These are phyloP conservation scores for Nicotiana obtusifolia DNA, from an alignment of 257 asterid species.

Conservation along the genomic window DNA sequence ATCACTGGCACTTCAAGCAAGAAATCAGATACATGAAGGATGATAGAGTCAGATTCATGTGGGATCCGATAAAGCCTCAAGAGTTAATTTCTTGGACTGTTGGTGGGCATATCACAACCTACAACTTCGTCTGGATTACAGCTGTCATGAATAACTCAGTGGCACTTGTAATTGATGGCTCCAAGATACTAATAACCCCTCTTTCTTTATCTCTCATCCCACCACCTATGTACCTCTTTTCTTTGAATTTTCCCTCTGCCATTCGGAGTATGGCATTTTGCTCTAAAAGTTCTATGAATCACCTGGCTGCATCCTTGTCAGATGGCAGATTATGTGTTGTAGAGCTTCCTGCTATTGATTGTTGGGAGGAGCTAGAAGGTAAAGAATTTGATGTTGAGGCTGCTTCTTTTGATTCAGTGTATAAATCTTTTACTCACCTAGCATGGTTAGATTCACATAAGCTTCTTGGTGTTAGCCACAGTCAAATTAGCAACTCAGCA, in stretches of 20 bases:
- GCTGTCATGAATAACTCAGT: conserved; percentile 72
- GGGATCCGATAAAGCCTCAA: conserved; percentile 76
- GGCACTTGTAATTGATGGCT: conserved; percentile 81
- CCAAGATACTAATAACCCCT: conserved; percentile 68
- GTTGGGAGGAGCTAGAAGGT: conserved; percentile 93
- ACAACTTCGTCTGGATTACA: conserved; percentile 75
- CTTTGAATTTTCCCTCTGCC: conserved; percentile 59
- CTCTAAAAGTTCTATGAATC: conserved; percentile 39
- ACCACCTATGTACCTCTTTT: conserved; percentile 77
- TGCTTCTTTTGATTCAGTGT: conserved; percentile 30
- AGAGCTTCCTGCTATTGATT: conserved; percentile 73
- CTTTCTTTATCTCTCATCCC: conserved; percentile 77
- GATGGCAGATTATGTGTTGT: conserved; percentile 78
- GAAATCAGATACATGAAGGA: conserved; percentile 68
- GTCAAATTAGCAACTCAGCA: conserved; percentile 16
- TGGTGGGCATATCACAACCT: conserved; percentile 51
- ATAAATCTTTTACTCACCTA: conserved; percentile 49
- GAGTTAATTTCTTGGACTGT: conserved; percentile 71
- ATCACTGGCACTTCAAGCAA: conserved; percentile 90
- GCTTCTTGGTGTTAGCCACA: conserved; percentile 49
- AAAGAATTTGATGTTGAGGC: conserved; percentile 53
- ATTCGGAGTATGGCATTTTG: conserved; percentile 48
- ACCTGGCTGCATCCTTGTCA: conserved; percentile 68
- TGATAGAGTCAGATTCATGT: conserved; percentile 59
- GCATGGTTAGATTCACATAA: conserved; percentile 67